These are phyloP conservation scores for Phialocephala sp. DNA, from an alignment of 2,329 filamentous ascomycete species.

Conservation along the genomic window DNA sequence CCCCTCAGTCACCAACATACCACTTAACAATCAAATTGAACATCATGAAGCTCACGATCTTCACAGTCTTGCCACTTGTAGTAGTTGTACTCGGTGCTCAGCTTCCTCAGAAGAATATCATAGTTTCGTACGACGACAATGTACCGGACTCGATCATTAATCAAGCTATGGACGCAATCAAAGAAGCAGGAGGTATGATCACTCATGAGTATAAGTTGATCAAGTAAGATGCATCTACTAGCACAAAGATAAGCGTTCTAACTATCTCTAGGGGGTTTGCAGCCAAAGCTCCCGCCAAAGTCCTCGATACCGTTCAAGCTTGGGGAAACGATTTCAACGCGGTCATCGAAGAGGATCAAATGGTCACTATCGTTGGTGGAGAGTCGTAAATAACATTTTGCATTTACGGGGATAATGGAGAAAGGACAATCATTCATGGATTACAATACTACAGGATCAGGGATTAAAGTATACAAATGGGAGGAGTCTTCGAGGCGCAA, in stretches of 20 bases:
- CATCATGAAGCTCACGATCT: constrained; percentile 66
- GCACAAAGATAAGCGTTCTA: neutral
- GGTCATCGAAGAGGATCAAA: constrained; percentile 77
- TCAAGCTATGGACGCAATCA: constrained; percentile 73
- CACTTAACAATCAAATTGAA: neutral
- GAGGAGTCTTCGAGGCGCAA: constrained; percentile 3
- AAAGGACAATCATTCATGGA: constrained; percentile 2
- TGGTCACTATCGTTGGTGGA: constrained; percentile 50
- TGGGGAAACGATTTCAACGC: constrained; percentile 66
- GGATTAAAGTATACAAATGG: neutral
- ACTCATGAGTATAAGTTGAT: constrained; percentile 76
- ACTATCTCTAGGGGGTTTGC: constrained; percentile 70
- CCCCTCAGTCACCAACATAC: neutral
- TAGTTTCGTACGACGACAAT: constrained; percentile 78
- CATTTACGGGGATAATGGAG: neutral
- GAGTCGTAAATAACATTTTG: neutral
- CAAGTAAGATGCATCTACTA: constrained; percentile 58
- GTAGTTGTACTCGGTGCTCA: constrained; percentile 64
- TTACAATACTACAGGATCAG: neutral
- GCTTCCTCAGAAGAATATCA: constrained; percentile 68
- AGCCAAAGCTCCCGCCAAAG: constrained; percentile 71
- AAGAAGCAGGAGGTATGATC: constrained; percentile 73
- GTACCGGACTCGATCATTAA: constrained; percentile 68
- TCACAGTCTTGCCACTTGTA: constrained; percentile 62
- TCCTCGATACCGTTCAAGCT: constrained; percentile 70